Conservation (phyloP, 164 flowering plant genomes). For the Piper betle region DNA sequence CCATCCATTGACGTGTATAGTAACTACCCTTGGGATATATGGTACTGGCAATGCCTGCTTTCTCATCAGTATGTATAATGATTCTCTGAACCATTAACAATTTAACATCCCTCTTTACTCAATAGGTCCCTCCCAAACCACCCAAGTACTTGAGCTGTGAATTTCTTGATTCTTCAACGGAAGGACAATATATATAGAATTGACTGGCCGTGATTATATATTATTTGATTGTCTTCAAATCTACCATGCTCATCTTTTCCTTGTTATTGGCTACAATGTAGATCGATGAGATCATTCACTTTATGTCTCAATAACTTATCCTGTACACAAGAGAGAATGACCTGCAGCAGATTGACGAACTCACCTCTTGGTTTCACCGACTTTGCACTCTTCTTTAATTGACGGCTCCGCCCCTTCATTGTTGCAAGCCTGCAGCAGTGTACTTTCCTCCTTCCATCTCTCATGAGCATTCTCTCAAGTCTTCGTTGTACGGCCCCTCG, state of each 20-base stretch:
- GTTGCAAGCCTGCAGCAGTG: background rate
- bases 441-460: background rate
- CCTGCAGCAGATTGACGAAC: no score
- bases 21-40: no score
- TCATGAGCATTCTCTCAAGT: background rate
- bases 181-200: background rate
- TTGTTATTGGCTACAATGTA: background rate
- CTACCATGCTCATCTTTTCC: background rate
- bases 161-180: no score
- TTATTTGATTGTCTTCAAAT: no score
- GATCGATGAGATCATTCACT: background rate
- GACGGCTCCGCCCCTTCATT: background rate
- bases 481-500: background rate
- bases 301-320: background rate
- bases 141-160: background rate
- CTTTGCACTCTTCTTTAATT: background rate
- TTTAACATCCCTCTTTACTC: no score
- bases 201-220: background rate
- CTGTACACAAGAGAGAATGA: no score
- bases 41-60: no score
- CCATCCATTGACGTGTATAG: no score
- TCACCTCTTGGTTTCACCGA: background rate
- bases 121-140: no score
- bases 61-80: no score
- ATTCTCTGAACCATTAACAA: no score